These are phyloP conservation scores for Candida glucosophila DNA, from an alignment of 1,139 yeast genomes.

Conservation along the genomic window DNA sequence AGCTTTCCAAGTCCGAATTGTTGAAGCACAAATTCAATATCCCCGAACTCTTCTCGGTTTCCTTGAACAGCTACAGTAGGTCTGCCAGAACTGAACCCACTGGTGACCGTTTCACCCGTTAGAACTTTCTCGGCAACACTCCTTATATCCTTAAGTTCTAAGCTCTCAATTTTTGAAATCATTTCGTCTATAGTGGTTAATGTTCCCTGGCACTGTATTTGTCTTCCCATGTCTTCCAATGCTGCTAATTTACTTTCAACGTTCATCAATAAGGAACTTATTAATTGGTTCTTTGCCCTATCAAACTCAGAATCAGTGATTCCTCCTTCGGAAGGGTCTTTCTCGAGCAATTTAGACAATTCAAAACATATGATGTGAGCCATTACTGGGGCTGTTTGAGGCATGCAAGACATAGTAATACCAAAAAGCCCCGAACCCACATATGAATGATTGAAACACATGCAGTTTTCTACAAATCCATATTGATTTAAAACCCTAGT, in stretches of 20 bases:
- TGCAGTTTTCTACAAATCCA: slow-evolving; percentile 85
- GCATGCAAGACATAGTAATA: slow-evolving; percentile 74
- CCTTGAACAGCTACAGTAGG: slow-evolving; percentile 91
- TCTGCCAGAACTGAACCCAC: slow-evolving; percentile 45
- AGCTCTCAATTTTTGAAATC: slow-evolving; percentile 64
- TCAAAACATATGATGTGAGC: slow-evolving; percentile 78
- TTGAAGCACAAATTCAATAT: slow-evolving; percentile 56
- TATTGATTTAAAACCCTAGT: slow-evolving; percentile 86
- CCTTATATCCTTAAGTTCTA: slow-evolving; percentile 60
- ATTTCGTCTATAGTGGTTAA: slow-evolving; percentile 76
- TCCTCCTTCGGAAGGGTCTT: slow-evolving; percentile 48
- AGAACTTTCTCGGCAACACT: slow-evolving; percentile 71
- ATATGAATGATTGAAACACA: slow-evolving; percentile 84
- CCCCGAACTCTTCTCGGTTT: slow-evolving; percentile 77
- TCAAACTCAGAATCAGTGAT: slow-evolving; percentile 64
- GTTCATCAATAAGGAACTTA: slow-evolving; percentile 86
- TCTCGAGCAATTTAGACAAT: slow-evolving; percentile 51
- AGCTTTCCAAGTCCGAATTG: slow-evolving; percentile 65
- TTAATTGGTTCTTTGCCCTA: slow-evolving; percentile 87
- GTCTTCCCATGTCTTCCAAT: slow-evolving; percentile 92
- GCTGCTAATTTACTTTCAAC: slow-evolving; percentile 87
- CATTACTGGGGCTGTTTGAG: slow-evolving; percentile 77
- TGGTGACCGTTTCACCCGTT: slow-evolving; percentile 51
- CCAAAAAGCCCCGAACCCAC: slow-evolving; percentile 90
- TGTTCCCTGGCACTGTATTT: slow-evolving; percentile 75